These are phyloP conservation scores for Nitzschia inconspicua DNA, from an alignment of 108 stramenopile species.

Conservation along the genomic window DNA sequence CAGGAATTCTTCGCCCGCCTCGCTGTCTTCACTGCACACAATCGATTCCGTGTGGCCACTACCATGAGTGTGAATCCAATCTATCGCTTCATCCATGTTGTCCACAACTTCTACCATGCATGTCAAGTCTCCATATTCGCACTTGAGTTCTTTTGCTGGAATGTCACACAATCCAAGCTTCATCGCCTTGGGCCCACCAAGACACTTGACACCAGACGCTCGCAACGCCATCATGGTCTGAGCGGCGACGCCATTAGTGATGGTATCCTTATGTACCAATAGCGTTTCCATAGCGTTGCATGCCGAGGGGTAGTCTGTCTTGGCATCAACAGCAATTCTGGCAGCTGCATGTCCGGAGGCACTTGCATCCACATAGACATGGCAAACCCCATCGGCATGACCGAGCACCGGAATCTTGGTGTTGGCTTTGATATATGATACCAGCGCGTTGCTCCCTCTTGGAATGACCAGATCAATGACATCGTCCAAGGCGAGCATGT, in stretches of 20 bases:
- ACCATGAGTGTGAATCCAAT: constrained; percentile 92
- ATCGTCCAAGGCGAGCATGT: constrained; percentile 80
- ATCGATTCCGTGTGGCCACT: constrained; percentile 96
- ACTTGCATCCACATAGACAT: constrained; percentile 90
- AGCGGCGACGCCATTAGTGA: constrained; percentile 66
- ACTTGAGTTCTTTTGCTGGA: constrained; percentile 66
- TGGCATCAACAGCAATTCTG: constrained; percentile 87
- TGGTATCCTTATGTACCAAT: constrained; percentile 84
- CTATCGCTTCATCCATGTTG: constrained; percentile 85
- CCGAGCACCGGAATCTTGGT: constrained; percentile 97
- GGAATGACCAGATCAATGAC: constrained; percentile 99
- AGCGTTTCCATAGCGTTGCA: constrained; percentile 98
- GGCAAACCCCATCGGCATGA: constrained; percentile 98
- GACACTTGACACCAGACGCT: constrained; percentile 81
- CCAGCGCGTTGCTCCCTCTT: constrained; percentile 89
- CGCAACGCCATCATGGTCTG: constrained; percentile 71
- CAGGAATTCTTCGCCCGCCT: constrained; percentile 86
- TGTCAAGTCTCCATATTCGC: constrained; percentile 93
- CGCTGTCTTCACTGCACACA: constrained; percentile 82
- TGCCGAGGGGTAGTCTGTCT: constrained; percentile 97
- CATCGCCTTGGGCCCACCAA: constrained; percentile 87
- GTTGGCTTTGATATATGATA: constrained; percentile 86
- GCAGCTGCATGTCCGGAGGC: constrained; percentile 69
- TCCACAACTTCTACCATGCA: constrained; percentile 93
- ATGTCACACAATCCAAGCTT: constrained; percentile 69